phyloP scores from a whole-genome alignment of 441 rosid species.

The Syzygium syzygioides region DNA sequence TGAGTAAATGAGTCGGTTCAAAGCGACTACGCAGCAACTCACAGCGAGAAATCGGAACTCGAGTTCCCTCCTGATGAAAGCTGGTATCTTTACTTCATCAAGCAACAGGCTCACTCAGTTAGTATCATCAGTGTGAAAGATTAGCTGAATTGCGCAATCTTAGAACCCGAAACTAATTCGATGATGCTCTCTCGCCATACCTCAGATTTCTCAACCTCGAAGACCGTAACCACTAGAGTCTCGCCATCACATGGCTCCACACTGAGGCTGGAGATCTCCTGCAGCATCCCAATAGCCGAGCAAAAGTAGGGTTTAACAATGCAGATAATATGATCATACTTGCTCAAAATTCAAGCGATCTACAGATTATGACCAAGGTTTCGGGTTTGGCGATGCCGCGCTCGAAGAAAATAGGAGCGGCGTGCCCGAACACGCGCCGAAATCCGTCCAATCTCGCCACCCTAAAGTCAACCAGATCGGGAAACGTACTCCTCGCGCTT shows the following conservation, averaged over 20 bases:
- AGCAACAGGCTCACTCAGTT: constrained; percentile 2
- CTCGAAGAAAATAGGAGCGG: constrained; percentile 86
- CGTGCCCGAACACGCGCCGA: constrained; percentile 79
- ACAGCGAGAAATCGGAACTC: constrained; percentile 91
- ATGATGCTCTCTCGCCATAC: constrained; percentile 19
- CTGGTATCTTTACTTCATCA: constrained; percentile 64
- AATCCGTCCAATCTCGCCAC: constrained; percentile 68
- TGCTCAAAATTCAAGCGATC: neutral
- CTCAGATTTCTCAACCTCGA: constrained; percentile 69
- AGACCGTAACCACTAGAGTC: constrained; percentile 71
- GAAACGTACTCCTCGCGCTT: constrained; percentile 90
- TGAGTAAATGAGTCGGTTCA: neutral
- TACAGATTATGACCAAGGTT: constrained; percentile 42
- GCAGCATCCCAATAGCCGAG: constrained; percentile 6
- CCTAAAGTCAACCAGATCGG: constrained; percentile 70
- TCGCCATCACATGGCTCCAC: constrained; percentile 81
- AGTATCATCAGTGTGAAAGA: neutral
- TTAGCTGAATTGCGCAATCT: neutral
- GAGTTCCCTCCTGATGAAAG: constrained; percentile 73
- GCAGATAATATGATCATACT: neutral
- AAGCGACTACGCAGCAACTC: constrained; percentile 25
- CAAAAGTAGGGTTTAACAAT: neutral
- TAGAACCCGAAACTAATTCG: neutral
- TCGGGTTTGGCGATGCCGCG: constrained; percentile 85
- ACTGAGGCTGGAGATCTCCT: constrained; percentile 90